Evolutionary conservation across 129 eudicot species (phyloP), one percentile per base, ranked within the genome.

Genomic region (Heracleum sosnowskyi): DNA sequence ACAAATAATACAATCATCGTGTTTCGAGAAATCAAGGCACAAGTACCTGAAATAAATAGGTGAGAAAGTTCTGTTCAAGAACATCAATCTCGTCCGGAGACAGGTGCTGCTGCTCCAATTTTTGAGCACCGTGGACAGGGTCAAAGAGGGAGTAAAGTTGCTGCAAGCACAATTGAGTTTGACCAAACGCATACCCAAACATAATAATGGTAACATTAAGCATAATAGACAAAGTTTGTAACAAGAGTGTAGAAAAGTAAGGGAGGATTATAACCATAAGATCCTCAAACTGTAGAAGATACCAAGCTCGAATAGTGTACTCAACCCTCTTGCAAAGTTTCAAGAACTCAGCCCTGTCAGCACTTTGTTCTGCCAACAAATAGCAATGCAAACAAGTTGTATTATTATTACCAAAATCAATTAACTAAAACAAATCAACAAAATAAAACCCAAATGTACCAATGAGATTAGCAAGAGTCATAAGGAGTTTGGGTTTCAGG

Each of bases 281-380:
- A 90, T 94, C 98, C 86, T 94, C 98, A 79, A 94, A 94, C 68
- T 94, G 98, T 34, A 94, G 85, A 80, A 88, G 89, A 89, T 94
- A 94, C 98, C 98, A 94, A 51, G 98, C 98, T 62, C 97, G 88
- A 68, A 94, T 84, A 11, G 98, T 91, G 88, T 94, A 94, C 84
- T 94, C 97, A 12, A 91, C 90, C 82, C 98, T 84, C 89, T 94
- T 94, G 84, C 97, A 94, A 37, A 94, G 93, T 89, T 91, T 94
- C 82, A 94, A 79, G 79, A 91, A 94, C 78, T 94, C 98, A 76
- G 90, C 82, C 39, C 96, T 87, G 76, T 94, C 98, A 64, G 86
- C 74, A 69, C 89, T 87, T 51, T 89, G 98, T 74, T 94, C 98
- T 91, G 96, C 85, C 62, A 15, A 28, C 42, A 82, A 22, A 17